A percentile compares a stretch with the other conserved stretches of the same genome.
Evolutionary conservation across 345 rosid genomes (phyloP).

Genomic region (Camelina sativa): DNA sequence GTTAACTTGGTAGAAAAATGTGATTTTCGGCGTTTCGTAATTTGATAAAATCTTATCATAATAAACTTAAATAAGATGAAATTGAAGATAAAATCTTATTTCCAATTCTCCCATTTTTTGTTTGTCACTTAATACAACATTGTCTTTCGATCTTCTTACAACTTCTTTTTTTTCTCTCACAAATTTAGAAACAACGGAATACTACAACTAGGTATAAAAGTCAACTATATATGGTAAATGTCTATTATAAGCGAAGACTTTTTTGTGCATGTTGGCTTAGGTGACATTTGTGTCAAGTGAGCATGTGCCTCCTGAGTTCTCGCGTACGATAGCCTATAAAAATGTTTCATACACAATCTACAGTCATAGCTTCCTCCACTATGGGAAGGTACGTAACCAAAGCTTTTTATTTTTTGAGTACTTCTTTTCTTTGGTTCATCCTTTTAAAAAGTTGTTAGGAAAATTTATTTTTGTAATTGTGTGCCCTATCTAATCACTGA

Average conservation of each 20-base stretch:
- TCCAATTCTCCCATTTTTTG: not conserved
- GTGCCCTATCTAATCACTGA: not conserved
- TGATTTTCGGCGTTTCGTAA: not conserved
- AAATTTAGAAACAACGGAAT: not conserved
- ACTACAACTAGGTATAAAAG: not conserved
- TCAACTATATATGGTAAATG: conserved; percentile 2
- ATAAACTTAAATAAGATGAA: no score
- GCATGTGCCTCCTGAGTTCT: conserved; percentile 68
- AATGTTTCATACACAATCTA: conserved; percentile 72
- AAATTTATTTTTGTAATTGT: not conserved
- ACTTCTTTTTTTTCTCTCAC: no score
- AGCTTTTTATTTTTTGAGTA: not conserved
- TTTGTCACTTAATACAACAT: not conserved
- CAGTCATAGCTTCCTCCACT: conserved; percentile 91
- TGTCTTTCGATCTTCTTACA: not conserved
- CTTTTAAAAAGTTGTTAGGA: not conserved
- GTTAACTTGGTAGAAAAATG: not conserved
- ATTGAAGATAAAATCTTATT: not conserved
- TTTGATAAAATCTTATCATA: not conserved
- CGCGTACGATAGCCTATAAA: conserved; percentile 60
- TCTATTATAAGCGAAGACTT: not conserved
- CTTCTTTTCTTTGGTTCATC: not conserved
- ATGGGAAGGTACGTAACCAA: conserved; percentile 66
- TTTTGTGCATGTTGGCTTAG: conserved; percentile 23
- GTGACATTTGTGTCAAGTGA: conserved; percentile 55